Conservation (phyloP, 768 basidiomycete genomes). For the Lentinula boryana region DNA sequence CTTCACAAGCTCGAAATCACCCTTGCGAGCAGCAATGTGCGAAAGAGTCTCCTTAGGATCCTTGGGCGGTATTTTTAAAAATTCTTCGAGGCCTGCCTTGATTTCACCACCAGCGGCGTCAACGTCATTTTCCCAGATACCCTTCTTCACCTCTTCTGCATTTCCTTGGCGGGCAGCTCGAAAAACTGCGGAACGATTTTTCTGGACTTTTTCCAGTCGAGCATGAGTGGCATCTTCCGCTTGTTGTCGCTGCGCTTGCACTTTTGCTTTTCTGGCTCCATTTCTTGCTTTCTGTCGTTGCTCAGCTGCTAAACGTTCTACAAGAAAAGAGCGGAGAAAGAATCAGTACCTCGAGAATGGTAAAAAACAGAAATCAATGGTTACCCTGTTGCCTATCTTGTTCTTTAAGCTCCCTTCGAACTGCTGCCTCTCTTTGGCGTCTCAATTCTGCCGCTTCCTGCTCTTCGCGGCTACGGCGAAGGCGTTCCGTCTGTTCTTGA, state of each 20-base stretch:
- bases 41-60: constrained; percentile 65
- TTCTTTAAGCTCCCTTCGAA: constrained; percentile 38
- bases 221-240: constrained; percentile 43
- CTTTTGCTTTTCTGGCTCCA: constrained; percentile 50
- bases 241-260: constrained; percentile 39
- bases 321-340: constrained; percentile 7
- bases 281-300: constrained; percentile 50
- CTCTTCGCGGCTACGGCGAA: constrained; percentile 45
- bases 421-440: constrained; percentile 40
- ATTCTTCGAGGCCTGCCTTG: constrained; percentile 46
- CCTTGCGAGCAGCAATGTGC: constrained; percentile 57
- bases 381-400: constrained; percentile 48
- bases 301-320: constrained; percentile 53
- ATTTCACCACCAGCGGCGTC: constrained; percentile 71
- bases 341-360: neutral
- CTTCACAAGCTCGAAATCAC: constrained; percentile 50
- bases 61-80: constrained; percentile 35
- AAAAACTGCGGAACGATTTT: constrained; percentile 56
- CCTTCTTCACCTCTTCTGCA: constrained; percentile 48
- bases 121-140: constrained; percentile 63
- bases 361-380: constrained; percentile 5
- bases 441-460: constrained; percentile 50
- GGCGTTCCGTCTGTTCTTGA: constrained; percentile 47
- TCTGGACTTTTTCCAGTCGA: constrained; percentile 46
- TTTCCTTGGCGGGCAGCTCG: constrained; percentile 56